Evolutionary conservation across 805 yeast genomes (phyloP).

Genomic region (Zygosaccharomyces bisporus): DNA sequence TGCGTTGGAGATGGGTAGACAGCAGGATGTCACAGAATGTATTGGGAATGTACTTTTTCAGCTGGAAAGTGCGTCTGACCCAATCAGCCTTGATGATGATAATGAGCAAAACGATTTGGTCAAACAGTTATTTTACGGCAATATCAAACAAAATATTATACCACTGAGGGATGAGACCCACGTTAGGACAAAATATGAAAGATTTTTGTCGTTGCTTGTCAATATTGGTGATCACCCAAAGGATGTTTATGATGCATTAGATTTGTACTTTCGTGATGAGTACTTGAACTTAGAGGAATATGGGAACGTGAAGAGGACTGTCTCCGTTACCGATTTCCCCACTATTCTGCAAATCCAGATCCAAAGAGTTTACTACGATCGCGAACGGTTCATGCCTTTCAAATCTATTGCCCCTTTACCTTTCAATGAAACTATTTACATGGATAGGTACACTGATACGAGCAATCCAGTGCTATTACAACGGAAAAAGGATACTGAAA

Average conservation of each 20-base stretch:
- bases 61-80: constrained; percentile 80
- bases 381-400: constrained; percentile 65
- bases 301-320: constrained; percentile 68
- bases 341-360: constrained; percentile 85
- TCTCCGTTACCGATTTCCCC: constrained; percentile 71
- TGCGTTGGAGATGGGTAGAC: constrained; percentile 78
- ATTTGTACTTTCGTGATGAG: constrained; percentile 71
- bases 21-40: constrained; percentile 97
- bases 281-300: constrained; percentile 60
- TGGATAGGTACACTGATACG: constrained; percentile 84
- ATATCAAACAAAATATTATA: constrained; percentile 69
- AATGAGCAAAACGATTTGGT: constrained; percentile 81
- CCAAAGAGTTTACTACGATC: constrained; percentile 88
- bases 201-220: constrained; percentile 77
- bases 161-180: constrained; percentile 41
- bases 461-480: constrained; percentile 48
- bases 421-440: constrained; percentile 68
- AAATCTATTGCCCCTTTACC: constrained; percentile 81
- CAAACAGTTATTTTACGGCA: constrained; percentile 79
- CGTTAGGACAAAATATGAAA: constrained; percentile 56
- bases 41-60: constrained; percentile 91
- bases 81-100: constrained; percentile 60
- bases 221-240: constrained; percentile 86
- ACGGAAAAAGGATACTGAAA: constrained; percentile 50
- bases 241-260: constrained; percentile 86